These are phyloP conservation scores for Aureobasidium subglaciale DNA, from an alignment of 2,329 filamentous ascomycete genomes.

Conservation along the genomic window DNA sequence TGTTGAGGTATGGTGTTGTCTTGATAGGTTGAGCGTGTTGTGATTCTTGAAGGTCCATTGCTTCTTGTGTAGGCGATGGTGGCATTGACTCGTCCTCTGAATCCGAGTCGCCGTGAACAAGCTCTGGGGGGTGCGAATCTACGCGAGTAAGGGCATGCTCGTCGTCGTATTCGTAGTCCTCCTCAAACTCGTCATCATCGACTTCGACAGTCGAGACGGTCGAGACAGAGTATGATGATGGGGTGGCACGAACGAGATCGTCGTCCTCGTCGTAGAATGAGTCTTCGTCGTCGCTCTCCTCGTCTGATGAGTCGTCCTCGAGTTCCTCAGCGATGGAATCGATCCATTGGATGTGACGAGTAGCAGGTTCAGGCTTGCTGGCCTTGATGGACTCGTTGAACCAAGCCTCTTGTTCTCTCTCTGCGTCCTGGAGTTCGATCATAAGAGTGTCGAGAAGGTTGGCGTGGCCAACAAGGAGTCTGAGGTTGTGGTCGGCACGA, in stretches of 20 bases:
- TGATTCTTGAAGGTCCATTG: slow-evolving; percentile 37
- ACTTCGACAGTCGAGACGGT: slow-evolving; percentile 37
- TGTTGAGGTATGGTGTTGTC: slow-evolving; percentile 12
- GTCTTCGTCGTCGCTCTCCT: slow-evolving; percentile 43
- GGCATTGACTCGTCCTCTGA: slow-evolving; percentile 44
- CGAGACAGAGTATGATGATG: slow-evolving; percentile 36
- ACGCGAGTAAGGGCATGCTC: slow-evolving; percentile 40
- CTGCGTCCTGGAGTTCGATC: slow-evolving; percentile 83
- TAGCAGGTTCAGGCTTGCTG: slow-evolving; percentile 48
- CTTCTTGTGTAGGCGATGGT: slow-evolving; percentile 38
- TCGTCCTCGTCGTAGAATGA: slow-evolving; percentile 27
- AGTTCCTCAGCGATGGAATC: slow-evolving; percentile 71
- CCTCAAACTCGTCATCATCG: slow-evolving; percentile 35
- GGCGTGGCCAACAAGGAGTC: slow-evolving; percentile 92
- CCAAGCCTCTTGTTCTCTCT: slow-evolving; percentile 93
- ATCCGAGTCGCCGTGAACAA: slow-evolving; percentile 38
- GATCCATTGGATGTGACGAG: slow-evolving; percentile 78
- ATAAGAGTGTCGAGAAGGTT: slow-evolving; percentile 96
- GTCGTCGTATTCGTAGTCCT: slow-evolving; percentile 41
- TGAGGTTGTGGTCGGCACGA: slow-evolving; percentile 86
- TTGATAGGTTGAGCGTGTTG: slow-evolving; percentile 34
- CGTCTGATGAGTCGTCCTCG: slow-evolving; percentile 56
- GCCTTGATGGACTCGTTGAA: slow-evolving; percentile 93
- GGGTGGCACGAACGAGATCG: slow-evolving; percentile 30
- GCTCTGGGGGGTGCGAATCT: slow-evolving; percentile 40